A percentile compares a stretch with the other conserved stretches of the same genome.
Conservation (phyloP, 2,329 filamentous ascomycete species). For the Aspergillaceae sp. region DNA sequence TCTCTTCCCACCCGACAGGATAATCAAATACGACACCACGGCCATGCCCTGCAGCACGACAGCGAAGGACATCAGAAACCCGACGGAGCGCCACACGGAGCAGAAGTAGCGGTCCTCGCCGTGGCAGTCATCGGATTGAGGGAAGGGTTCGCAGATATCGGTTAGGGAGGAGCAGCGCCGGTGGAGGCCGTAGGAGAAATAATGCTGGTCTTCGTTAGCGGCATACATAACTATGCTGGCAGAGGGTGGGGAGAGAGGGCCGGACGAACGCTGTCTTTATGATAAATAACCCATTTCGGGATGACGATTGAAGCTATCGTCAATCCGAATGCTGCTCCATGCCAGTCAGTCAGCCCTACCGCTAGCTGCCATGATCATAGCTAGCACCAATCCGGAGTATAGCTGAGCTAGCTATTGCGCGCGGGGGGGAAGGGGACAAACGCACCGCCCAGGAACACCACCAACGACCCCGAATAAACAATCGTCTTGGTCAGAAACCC, state of each 20-base stretch:
- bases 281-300: constrained; percentile 42
- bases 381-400: neutral
- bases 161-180: constrained; percentile 65
- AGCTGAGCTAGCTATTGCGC: neutral
- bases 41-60: constrained; percentile 73
- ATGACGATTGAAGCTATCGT: constrained; percentile 40
- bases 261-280: constrained; percentile 32
- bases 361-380: neutral
- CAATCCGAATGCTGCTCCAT: constrained; percentile 33
- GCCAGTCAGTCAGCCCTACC: neutral
- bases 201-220: constrained; percentile 36
- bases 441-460: constrained; percentile 38
- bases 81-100: constrained; percentile 80
- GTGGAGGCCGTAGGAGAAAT: constrained; percentile 69
- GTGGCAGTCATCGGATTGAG: constrained; percentile 57
- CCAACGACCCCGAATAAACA: constrained; percentile 37
- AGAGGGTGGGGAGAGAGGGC: neutral
- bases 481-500: constrained; percentile 43
- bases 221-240: neutral
- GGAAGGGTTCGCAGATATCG: constrained; percentile 50
- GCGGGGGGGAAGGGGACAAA: no score
- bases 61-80: constrained; percentile 78
- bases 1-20: constrained; percentile 69
- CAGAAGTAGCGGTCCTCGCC: constrained; percentile 69
- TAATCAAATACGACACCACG: constrained; percentile 68